These are phyloP conservation scores for Climacium dendroides DNA, from an alignment of 225 moss, liverwort and hornwort genomes.

Conservation along the genomic window DNA sequence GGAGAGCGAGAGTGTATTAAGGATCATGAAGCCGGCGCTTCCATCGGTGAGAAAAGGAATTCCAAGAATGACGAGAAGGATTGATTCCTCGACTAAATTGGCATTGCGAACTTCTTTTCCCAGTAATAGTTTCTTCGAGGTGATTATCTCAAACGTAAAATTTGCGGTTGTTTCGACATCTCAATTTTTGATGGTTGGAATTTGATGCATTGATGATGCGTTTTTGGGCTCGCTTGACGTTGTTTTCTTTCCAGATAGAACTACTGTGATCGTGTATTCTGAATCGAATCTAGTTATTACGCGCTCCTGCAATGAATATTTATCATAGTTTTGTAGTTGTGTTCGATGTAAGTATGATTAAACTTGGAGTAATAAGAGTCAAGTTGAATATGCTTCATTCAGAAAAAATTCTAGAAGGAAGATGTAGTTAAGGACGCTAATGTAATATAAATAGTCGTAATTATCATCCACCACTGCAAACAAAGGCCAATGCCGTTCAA, in stretches of 20 bases:
- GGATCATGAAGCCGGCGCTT: too few species aligned
- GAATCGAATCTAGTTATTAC: neutral
- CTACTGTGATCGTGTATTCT: neutral
- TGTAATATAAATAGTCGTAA: too few species aligned
- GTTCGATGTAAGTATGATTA: neutral
- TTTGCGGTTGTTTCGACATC: neutral
- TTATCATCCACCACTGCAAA: too few species aligned
- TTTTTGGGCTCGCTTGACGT: neutral
- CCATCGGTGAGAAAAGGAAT: too few species aligned
- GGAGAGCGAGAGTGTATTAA: too few species aligned
- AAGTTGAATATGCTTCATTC: neutral
- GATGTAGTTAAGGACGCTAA: too few species aligned
- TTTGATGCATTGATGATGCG: neutral
- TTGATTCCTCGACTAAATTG: neutral
- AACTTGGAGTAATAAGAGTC: too few species aligned
- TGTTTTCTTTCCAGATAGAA: neutral
- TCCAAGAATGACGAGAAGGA: neutral
- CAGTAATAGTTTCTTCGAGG: neutral
- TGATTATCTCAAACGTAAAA: neutral
- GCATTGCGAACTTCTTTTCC: neutral
- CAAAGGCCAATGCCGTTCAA: too few species aligned
- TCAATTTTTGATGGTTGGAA: neutral
- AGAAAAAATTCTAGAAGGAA: too few species aligned
- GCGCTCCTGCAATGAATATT: neutral
- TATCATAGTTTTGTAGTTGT: neutral